Percentiles rank a stretch among this genome's conserved stretches.
Evolutionary conservation across 192 early-diverging fungal species (phyloP).

Genomic region (Rhizophlyctis rosea): DNA sequence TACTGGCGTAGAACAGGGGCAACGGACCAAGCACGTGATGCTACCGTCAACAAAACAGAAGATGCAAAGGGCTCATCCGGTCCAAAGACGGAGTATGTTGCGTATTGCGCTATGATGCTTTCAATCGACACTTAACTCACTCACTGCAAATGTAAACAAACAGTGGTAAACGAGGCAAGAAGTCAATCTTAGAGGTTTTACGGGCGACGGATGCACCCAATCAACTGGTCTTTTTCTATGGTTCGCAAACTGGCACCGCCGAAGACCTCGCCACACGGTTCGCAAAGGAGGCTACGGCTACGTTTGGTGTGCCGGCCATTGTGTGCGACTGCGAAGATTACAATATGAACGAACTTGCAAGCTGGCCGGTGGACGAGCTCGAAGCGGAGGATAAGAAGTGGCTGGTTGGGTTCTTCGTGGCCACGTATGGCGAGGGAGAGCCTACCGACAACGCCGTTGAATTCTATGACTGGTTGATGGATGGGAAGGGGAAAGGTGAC

Average conservation of each 20-base stretch:
- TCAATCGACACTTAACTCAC: neutral
- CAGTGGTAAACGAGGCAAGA: slow-evolving; percentile 26
- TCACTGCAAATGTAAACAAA: slow-evolving; percentile 2
- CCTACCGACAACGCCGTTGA: slow-evolving; percentile 96
- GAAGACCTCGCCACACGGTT: slow-evolving; percentile 94
- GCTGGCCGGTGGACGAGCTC: slow-evolving; percentile 57
- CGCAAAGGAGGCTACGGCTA: slow-evolving; percentile 77
- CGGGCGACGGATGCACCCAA: slow-evolving; percentile 16
- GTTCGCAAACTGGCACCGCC: slow-evolving; percentile 98
- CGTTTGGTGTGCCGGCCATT: slow-evolving; percentile 70
- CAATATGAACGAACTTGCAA: slow-evolving; percentile 80
- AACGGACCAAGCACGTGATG: neutral
- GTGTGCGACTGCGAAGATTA: slow-evolving; percentile 88
- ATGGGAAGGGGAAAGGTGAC: slow-evolving; percentile 69
- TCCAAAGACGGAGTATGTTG: neutral
- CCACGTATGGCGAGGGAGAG: slow-evolving; percentile 97
- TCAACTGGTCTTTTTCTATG: slow-evolving; percentile 87
- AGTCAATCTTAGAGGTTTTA: slow-evolving; percentile 41
- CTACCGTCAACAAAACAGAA: neutral
- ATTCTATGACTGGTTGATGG: slow-evolving; percentile 84
- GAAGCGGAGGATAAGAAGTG: slow-evolving; percentile 32
- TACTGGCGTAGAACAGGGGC: neutral
- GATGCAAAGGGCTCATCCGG: neutral
- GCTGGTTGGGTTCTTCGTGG: slow-evolving; percentile 88
- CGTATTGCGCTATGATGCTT: neutral